Conservation (phyloP, 2,329 filamentous ascomycete genomes). For the Aspergillus sp. region DNA sequence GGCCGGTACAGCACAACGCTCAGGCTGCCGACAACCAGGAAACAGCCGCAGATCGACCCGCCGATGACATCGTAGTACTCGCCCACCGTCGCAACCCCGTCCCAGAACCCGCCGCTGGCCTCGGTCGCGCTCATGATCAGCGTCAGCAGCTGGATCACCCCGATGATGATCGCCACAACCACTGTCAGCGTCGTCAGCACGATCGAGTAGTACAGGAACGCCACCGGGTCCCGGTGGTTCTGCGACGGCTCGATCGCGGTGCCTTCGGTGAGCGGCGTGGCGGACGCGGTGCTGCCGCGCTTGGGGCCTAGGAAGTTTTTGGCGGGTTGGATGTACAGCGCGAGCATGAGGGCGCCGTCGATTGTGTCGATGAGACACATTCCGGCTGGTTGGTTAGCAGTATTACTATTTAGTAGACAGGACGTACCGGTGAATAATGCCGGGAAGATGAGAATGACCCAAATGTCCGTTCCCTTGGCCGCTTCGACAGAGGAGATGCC, state of each 20-base stretch:
- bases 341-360: slow-evolving; percentile 92
- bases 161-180: slow-evolving; percentile 74
- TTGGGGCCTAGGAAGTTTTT: slow-evolving; percentile 29
- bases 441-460: slow-evolving; percentile 89
- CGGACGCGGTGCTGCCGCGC: slow-evolving; percentile 10
- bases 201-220: slow-evolving; percentile 88
- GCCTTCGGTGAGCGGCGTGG: slow-evolving; percentile 8
- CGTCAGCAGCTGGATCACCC: slow-evolving; percentile 71
- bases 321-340: slow-evolving; percentile 61
- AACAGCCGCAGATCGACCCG: slow-evolving; percentile 75
- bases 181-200: slow-evolving; percentile 78
- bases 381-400: no score
- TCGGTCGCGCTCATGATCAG: slow-evolving; percentile 67
- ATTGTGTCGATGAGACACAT: slow-evolving; percentile 94
- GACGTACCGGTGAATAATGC: slow-evolving; percentile 68
- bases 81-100: slow-evolving; percentile 65
- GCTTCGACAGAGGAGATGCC: slow-evolving; percentile 85
- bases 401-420: no score
- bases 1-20: slow-evolving; percentile 69
- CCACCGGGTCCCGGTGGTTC: slow-evolving; percentile 67
- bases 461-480: slow-evolving; percentile 75
- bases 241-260: slow-evolving; percentile 14
- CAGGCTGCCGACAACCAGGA: slow-evolving; percentile 64
- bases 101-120: slow-evolving; percentile 75
- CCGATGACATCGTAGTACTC: slow-evolving; percentile 82